Conservation (phyloP, 768 basidiomycete species). For the Crepidotus variabilis region DNA sequence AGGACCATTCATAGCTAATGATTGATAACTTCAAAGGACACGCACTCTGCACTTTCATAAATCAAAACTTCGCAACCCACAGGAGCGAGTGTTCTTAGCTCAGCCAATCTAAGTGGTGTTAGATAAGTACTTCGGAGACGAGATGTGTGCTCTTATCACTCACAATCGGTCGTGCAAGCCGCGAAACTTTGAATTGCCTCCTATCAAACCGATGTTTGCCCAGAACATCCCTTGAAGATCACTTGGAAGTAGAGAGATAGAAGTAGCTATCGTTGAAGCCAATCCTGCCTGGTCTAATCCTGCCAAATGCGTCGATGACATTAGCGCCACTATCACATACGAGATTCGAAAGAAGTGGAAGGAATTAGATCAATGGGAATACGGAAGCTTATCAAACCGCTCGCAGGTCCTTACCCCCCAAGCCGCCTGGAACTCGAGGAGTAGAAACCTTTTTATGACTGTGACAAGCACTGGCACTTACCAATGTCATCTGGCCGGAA, state of each 20-base stretch:
- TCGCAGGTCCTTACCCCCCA: too few relatives aligned
- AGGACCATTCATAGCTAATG: neutral
- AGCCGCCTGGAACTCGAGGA: neutral
- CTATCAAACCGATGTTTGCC: slow-evolving; percentile 88
- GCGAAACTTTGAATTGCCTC: slow-evolving; percentile 74
- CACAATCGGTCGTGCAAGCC: slow-evolving; percentile 78
- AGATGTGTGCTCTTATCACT: slow-evolving; percentile 22
- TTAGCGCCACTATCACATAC: slow-evolving; percentile 1
- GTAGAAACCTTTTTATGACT: neutral
- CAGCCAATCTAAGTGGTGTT: slow-evolving; percentile 47
- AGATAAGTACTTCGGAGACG: slow-evolving; percentile 1
- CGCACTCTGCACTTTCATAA: slow-evolving; percentile 73
- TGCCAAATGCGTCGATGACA: slow-evolving; percentile 13
- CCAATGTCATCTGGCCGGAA: slow-evolving; percentile 92
- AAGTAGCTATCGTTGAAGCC: slow-evolving; percentile 67
- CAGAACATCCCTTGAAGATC: slow-evolving; percentile 93
- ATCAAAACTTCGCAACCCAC: slow-evolving; percentile 72
- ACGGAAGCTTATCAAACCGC: too few relatives aligned
- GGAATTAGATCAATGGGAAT: too few relatives aligned
- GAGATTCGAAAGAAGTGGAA: too few relatives aligned
- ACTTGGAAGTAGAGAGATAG: slow-evolving; percentile 71
- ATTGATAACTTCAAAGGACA: slow-evolving; percentile 12
- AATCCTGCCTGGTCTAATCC: slow-evolving; percentile 84
- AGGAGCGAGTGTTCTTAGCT: slow-evolving; percentile 81
- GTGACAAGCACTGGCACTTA: slow-evolving; percentile 27